Base-by-base conservation (phyloP, 805 yeast genomes). In the Candida quercuum region DNA sequence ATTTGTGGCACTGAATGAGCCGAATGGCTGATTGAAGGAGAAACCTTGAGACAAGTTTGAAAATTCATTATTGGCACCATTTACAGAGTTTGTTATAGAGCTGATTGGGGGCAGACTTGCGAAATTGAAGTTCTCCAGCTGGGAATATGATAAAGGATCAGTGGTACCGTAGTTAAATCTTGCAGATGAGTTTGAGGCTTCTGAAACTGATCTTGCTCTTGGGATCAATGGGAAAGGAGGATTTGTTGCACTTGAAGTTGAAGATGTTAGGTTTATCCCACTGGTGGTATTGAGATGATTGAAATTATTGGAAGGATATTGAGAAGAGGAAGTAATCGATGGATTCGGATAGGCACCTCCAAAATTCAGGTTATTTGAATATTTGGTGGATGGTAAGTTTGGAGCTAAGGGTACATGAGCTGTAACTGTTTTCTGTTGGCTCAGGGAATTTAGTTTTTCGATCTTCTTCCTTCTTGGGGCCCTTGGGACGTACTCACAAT, bases 401-500 rank as follows among this genome's bases (percentile, higher is more conserved):
- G 23, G 18, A 18, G 29, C 31, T 14, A 32, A 34, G 14, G 32
- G 23, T 4, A 34, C 40, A 29, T 29, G 15, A 25, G 19, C 24
- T 23, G 26, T 28, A 16, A 10, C 26, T 40, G 36, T 14, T 40
- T 42, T 23, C 18, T 16, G 54, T 54, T 36, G 48, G 48, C 39
- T 51, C 48, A 32, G 51, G 28, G 39, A 60, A 56, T 38, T 54
- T 45, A 39, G 37, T 27, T 44, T 53, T 46, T 45, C 63, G 25
- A 45, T 48, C 46, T 52, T 52, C 46, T 49, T 60, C 51, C 74
- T 48, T 48, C 71, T 59, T 22, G 65, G 63, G 1, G 68, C 66
- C 38, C 69, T 57, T 3, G 71, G 69, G 3, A 69, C 66, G 45
- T 72, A 72, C 28, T 55, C 57, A 47, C 78, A 73, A 2, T 32